Base-by-base conservation (phyloP, 2,329 filamentous ascomycete species). In the Nigrospora sphaerica region DNA sequence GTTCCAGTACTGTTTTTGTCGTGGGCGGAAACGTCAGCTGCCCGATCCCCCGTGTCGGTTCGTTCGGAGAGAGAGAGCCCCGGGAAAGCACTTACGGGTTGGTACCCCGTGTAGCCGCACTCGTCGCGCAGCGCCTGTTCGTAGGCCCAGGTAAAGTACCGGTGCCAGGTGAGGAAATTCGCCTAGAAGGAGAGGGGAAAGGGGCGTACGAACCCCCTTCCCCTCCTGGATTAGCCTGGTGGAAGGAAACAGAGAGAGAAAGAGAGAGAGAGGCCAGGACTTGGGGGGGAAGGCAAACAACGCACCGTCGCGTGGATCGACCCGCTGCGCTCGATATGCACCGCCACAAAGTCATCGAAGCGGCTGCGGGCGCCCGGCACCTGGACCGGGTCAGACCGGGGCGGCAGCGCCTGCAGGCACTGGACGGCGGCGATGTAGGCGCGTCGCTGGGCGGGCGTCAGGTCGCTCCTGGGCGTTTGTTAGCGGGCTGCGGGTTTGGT, bases 1-100 rank as follows among this genome's bases (percentile, higher is more conserved):
- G 55, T 77, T 75, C 62, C 70, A 69, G 58, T 75, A 77, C 57
- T 70, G 64, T 6, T 4, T 18, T 19, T 5, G 6, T 28, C 23
- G 33, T 16, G 16, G 43, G 51, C 18, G 56, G 41, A 35, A 46
- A 36, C 11, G 34, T 17, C 11, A 4, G 12, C 33, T 12, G 12
- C 41, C 37, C n/a, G n/a, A 37, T 23, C 3, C 1, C 1, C 23
- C 23, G 6, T 13, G 32, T 16, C 23, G 4, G 10, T 16, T 41
- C 12, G 10, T n/a, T 10, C 19, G 16, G 19, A 17, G 32, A 33
- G 43, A 12, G 12, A 19, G 10, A 18, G 28, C 6, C 6, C 4
- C 4, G 14, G 11, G n/a, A 7, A 6, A 4, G 32, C 1, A 35
- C 57, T 44, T 53, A 61, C 58, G 17, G 62, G 62, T 35, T 63